phyloP scores from a whole-genome alignment of 2,329 filamentous ascomycete genomes.

The Celoporthe dispersa region DNA sequence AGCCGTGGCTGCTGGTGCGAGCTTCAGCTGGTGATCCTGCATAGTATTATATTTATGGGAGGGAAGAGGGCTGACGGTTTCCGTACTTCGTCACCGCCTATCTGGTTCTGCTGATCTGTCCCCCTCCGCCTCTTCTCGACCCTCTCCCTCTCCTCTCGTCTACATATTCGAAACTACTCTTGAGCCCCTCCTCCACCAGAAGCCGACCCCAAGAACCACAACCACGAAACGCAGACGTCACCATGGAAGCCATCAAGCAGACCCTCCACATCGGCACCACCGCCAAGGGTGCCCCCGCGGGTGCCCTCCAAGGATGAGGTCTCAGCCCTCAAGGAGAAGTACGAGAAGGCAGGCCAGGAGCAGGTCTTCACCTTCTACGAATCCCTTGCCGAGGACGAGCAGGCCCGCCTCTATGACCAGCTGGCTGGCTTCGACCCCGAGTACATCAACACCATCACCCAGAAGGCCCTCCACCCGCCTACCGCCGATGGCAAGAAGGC shows the following conservation, averaged over 20 bases:
- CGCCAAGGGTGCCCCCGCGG: constrained; percentile 39
- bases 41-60: constrained; percentile 22
- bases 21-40: constrained; percentile 22
- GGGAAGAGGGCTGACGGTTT: constrained; percentile 24
- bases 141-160: not conserved
- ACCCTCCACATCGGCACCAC: constrained; percentile 44
- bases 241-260: constrained; percentile 52
- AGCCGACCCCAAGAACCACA: not conserved
- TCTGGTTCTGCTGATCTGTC: constrained; percentile 14
- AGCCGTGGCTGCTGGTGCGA: constrained; percentile 9
- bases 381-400: constrained; percentile 71
- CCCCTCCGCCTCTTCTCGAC: not conserved
- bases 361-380: constrained; percentile 91
- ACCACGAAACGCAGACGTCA: constrained; percentile 28
- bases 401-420: constrained; percentile 80
- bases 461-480: constrained; percentile 80
- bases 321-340: constrained; percentile 71
- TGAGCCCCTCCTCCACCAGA: not conserved
- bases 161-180: not conserved
- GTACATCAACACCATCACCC: constrained; percentile 85
- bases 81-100: constrained; percentile 9
- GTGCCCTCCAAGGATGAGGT: constrained; percentile 70
- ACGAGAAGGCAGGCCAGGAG: constrained; percentile 74
- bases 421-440: constrained; percentile 80
- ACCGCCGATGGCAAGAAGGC: constrained; percentile 57